Evolutionary conservation across 495 filamentous ascomycete genomes (phyloP), one percentile per base, ranked within the genome.

Genomic region (Trichocladium antarcticum): DNA sequence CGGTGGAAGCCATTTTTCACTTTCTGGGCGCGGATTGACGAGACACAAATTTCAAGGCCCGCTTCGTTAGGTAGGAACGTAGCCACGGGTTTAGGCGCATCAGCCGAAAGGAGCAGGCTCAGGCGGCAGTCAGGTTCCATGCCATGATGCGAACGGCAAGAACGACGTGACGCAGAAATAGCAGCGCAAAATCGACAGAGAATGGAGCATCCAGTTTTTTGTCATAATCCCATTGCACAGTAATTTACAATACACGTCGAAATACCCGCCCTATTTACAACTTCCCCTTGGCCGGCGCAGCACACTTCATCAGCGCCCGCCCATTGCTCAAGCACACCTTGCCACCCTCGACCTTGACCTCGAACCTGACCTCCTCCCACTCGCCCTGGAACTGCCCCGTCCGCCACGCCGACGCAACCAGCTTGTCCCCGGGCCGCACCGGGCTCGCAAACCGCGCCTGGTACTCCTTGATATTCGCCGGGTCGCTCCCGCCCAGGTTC

Each of bases 381-480:
- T 80, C 87, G 55, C 80, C 79, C 61, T 79, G 72, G 47, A 68
- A 63, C 58, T 82, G 68, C 1, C 88, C 80, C 21, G 73, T 81
- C 59, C 67, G 66, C 82, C 80, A 84, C 40, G 77, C 79, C 57
- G 80, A 72, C n/a, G 70, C 71, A 9, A 83, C 70, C 29, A 84
- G 61, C 70, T 79, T 82, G 57, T 84, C 82, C 5, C 84, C 86
- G 0, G 85, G 84, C 56, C 77, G 78, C 7, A 94, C 89, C 3
- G 89, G 87, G 37, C 77, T 81, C 8, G 87, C 87, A 64, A 94
- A 95, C 6, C 88, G 72, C 17, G 88, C 87, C 71, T 92, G 85
- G 70, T 87, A 93, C 64, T 87, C 84, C 64, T 77, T 82, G 45
- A 95, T 71, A 52, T 89, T 90, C 34, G 72, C 74, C 1, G 87